Evolutionary conservation across 2,329 filamentous ascomycete species (phyloP).

Genomic region (Aspergillus sp.): DNA sequence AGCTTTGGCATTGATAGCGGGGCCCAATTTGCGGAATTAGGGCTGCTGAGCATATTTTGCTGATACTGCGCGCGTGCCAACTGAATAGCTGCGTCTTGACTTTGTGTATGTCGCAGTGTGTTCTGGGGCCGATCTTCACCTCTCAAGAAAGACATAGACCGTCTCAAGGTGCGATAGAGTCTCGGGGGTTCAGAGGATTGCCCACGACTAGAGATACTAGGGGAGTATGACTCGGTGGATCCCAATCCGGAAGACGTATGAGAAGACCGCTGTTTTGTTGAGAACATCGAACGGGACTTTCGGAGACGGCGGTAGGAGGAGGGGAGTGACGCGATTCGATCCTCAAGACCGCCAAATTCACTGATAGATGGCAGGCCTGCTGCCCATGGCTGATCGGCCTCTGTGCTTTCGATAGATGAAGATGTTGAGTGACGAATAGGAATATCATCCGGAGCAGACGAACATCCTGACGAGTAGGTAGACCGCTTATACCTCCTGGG

Average conservation of each 20-base stretch:
- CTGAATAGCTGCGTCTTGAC: conserved; percentile 41
- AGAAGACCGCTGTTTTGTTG: conserved; percentile 35
- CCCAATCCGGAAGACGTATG: conserved; percentile 18
- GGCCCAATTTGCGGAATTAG: conserved; percentile 22
- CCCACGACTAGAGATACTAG: conserved; percentile 3
- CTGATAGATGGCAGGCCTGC: conserved; percentile 28
- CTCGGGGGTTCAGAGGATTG: conserved; percentile 11
- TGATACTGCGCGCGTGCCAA: conserved; percentile 43
- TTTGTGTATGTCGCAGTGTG: conserved; percentile 26
- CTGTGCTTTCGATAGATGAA: neutral
- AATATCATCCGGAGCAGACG: neutral
- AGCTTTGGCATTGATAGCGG: conserved; percentile 24
- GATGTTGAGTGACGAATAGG: conserved; percentile 9
- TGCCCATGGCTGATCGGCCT: conserved; percentile 13
- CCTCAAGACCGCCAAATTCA: conserved; percentile 35
- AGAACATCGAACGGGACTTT: conserved; percentile 51
- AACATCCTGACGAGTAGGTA: conserved; percentile 16
- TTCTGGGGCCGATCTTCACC: conserved; percentile 24
- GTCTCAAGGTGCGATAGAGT: conserved; percentile 31
- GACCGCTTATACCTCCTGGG: conserved; percentile 22
- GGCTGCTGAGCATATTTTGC: conserved; percentile 22
- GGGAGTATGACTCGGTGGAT: conserved; percentile 11
- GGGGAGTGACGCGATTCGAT: conserved; percentile 39
- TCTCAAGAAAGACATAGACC: conserved; percentile 45
- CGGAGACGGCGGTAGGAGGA: conserved; percentile 50